A percentile compares a stretch with the other conserved stretches of the same genome.
phyloP scores from a whole-genome alignment of 305 asterid species.

The Fraxinus sp. region DNA sequence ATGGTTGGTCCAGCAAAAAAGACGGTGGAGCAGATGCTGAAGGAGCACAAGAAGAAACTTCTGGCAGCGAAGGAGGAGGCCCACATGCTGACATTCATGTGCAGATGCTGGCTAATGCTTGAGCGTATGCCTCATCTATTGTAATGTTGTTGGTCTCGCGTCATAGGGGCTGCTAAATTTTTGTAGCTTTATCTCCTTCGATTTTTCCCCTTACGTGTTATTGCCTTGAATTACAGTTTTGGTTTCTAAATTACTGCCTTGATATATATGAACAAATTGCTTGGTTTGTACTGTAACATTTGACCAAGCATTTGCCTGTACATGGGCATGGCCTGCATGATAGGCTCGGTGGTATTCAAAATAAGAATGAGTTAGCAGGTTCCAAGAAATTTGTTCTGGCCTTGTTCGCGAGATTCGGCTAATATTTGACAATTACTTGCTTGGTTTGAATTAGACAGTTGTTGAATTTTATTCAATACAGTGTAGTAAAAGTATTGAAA shows the following conservation, averaged over 20 bases:
- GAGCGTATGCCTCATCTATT: constrained; percentile 21
- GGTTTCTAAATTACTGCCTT: constrained; percentile 9
- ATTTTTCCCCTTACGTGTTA: constrained; percentile 16
- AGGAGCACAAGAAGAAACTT: constrained; percentile 21
- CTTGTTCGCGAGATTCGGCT: neutral
- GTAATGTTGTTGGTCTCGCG: constrained; percentile 1
- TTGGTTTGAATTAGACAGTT: neutral
- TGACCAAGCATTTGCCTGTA: neutral
- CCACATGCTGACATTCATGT: constrained; percentile 43
- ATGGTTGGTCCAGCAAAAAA: constrained; percentile 54
- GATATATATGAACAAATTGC: neutral
- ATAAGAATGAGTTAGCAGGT: neutral
- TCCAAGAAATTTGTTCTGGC: neutral
- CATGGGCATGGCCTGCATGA: neutral
- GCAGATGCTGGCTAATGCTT: constrained; percentile 64
- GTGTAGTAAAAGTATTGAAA: neutral
- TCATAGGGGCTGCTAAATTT: neutral
- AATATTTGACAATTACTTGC: neutral
- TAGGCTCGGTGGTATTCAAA: neutral
- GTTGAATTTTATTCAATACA: neutral
- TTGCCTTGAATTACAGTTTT: constrained; percentile 11
- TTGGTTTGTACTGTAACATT: neutral
- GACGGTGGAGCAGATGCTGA: constrained; percentile 38
- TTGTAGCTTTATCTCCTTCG: neutral
- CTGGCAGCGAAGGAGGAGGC: constrained; percentile 26